Conservation (phyloP, 2,329 filamentous ascomycete species). For the Huntiella savannae region DNA sequence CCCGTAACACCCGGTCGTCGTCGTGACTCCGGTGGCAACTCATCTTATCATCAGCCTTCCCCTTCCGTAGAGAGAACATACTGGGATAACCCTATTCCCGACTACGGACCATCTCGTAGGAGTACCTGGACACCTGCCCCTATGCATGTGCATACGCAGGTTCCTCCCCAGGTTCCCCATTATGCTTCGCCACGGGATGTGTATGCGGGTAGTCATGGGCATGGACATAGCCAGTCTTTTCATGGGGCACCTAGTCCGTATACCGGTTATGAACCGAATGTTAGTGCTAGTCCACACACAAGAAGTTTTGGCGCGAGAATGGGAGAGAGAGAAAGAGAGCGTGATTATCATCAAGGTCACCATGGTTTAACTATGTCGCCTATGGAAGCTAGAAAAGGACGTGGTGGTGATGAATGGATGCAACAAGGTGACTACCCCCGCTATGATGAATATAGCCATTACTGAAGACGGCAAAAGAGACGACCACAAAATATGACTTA, state of each 20-base stretch:
- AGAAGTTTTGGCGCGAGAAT: background rate
- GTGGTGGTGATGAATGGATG: no score
- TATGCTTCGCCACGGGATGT: background rate
- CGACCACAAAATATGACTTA: no score
- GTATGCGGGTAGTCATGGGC: background rate
- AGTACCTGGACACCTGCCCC: slow-evolving; percentile 6
- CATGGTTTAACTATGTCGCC: background rate
- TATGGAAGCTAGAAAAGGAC: background rate
- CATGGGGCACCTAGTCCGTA: background rate
- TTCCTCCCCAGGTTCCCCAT: no score
- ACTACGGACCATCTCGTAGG: background rate
- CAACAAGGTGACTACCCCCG: no score
- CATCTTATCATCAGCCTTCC: background rate
- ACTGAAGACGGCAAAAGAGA: background rate
- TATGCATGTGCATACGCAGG: background rate
- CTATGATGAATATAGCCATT: no score
- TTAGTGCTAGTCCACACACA: background rate
- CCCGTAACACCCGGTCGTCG: background rate
- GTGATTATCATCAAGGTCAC: background rate
- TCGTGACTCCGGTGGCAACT: slow-evolving; percentile 1
- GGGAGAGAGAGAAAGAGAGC: slow-evolving; percentile 1
- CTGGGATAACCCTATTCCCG: no score
- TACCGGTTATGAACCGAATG: background rate
- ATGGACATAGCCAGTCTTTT: slow-evolving; percentile 7
- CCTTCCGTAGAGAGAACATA: no score